Evolutionary conservation across 768 basidiomycete species (phyloP), one percentile per base, ranked within the genome.

Genomic region (Cystofilobasidium ferigula): DNA sequence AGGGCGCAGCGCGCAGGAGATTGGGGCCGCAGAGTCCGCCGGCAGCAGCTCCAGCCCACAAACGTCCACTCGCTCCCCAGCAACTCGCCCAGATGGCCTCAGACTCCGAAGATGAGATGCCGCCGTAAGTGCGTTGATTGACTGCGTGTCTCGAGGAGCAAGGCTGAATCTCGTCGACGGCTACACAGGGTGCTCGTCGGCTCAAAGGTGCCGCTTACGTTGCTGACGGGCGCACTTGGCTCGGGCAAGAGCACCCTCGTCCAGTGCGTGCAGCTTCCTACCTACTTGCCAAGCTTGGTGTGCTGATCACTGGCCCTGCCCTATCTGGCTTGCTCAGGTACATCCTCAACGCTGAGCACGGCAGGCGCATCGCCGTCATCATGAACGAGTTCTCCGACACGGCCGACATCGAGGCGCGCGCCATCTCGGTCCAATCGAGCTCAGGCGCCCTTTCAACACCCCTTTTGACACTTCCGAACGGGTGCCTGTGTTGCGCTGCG

Each of bases 401-500:
- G 22, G 60, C 67, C 43, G 51, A 62, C 38, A 62, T 68, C 67
- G 67, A 68, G 58, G 38, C 65, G 28, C 58, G 65, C 24, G 48
- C 65, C 3, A 61, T 67, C 20, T 67, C 65, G n/a, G 56, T 68
- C 14, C 61, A 62, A 32, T 63, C 61, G 9, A 28, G 54, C 28
- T 40, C 56, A 1, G 67, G 67, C 22, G 61, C 40, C 9, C 30
- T 32, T 18, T 58, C 61, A 20, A 58, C 61, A 18, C 62, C 67
- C 1, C 38, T 68, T 9, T 57, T 68, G 26, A 57, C 67, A 20
- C 62, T 68, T 3, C 63, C 69, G 45, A 75, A 99, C 74, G 95
- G 95, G 22, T 98, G 95, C 75, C 76, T 99, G n/a, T 99, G 95
- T 76, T 99, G 95, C 74, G 93, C 91, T 67, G 89, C 97, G 78